A percentile compares a stretch with the other conserved stretches of the same genome.
Conservation (phyloP, 805 yeast species). For the Ogataea kodamae region DNA sequence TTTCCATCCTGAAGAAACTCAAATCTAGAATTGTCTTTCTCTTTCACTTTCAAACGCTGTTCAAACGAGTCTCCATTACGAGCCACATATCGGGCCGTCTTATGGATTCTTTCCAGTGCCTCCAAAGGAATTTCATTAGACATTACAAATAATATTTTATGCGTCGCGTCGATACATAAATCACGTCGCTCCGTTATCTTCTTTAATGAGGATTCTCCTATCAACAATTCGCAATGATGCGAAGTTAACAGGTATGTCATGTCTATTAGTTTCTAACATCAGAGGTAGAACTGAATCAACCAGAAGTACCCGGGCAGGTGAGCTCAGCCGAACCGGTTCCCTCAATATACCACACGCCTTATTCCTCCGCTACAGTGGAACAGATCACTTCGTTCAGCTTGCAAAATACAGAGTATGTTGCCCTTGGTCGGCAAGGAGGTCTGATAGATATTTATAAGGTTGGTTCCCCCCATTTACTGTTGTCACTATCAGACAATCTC, state of each 20-base stretch:
- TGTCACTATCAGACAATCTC: slow-evolving; percentile 17
- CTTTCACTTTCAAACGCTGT: slow-evolving; percentile 45
- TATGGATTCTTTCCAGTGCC: slow-evolving; percentile 52
- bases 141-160: slow-evolving; percentile 3
- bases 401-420: slow-evolving; percentile 10
- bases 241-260: slow-evolving; percentile 21
- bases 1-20: slow-evolving; percentile 56
- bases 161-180: slow-evolving; percentile 7
- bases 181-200: slow-evolving; percentile 14
- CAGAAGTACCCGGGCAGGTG: slow-evolving; percentile 7
- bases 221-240: slow-evolving; percentile 21
- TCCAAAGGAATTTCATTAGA: slow-evolving; percentile 27
- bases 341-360: slow-evolving; percentile 5
- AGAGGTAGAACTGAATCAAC: slow-evolving; percentile 14
- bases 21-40: slow-evolving; percentile 51
- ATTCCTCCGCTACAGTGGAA: slow-evolving; percentile 17
- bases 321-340: slow-evolving; percentile 4
- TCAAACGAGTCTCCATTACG: slow-evolving; percentile 71
- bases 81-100: slow-evolving; percentile 66
- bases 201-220: slow-evolving; percentile 19
- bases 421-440: slow-evolving; percentile 21
- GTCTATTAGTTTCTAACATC: slow-evolving; percentile 3
- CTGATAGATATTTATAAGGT: slow-evolving; percentile 18
- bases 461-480: slow-evolving; percentile 7
- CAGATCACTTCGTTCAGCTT: slow-evolving; percentile 11